Percentiles rank a stretch among this genome's conserved stretches.
These are phyloP conservation scores for Lactifluus pinguis DNA, from an alignment of 768 basidiomycete genomes.

Conservation along the genomic window DNA sequence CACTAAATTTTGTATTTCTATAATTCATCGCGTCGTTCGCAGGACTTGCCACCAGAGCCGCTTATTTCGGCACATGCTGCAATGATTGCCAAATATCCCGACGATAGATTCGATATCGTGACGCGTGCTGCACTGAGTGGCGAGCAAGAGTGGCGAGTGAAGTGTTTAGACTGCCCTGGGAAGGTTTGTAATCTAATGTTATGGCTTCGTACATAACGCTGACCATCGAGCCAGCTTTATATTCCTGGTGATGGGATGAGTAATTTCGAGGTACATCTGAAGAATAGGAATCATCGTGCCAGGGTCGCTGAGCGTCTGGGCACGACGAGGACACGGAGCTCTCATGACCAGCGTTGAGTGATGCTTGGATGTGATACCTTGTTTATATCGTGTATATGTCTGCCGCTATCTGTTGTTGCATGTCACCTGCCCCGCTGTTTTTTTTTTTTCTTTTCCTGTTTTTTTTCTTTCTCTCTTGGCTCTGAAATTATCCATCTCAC, in stretches of 20 bases:
- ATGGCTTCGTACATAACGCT: neutral
- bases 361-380: conserved; percentile 2
- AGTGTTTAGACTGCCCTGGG: conserved; percentile 87
- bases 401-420: conserved; percentile 18
- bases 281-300: conserved; percentile 71
- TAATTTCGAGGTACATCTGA: conserved; percentile 91
- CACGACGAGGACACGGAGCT: conserved; percentile 10
- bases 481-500: conserved; percentile 18
- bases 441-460: neutral
- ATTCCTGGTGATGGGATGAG: conserved; percentile 28
- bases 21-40: neutral
- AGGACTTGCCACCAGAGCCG: conserved; percentile 52
- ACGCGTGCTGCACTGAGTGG: conserved; percentile 43
- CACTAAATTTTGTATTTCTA: neutral
- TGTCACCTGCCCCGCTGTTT: conserved; percentile 4
- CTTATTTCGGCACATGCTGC: conserved; percentile 53
- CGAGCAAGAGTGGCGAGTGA: conserved; percentile 82
- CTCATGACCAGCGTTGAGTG: conserved; percentile 15
- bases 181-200: conserved; percentile 47
- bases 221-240: conserved; percentile 8
- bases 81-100: conserved; percentile 64
- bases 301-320: conserved; percentile 54
- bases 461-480: conserved; percentile 12
- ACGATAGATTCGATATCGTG: conserved; percentile 78
- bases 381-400: conserved; percentile 19